phyloP scores from a whole-genome alignment of 202 grass and related monocot species.

The Bolboschoenoplectus hybrid region DNA sequence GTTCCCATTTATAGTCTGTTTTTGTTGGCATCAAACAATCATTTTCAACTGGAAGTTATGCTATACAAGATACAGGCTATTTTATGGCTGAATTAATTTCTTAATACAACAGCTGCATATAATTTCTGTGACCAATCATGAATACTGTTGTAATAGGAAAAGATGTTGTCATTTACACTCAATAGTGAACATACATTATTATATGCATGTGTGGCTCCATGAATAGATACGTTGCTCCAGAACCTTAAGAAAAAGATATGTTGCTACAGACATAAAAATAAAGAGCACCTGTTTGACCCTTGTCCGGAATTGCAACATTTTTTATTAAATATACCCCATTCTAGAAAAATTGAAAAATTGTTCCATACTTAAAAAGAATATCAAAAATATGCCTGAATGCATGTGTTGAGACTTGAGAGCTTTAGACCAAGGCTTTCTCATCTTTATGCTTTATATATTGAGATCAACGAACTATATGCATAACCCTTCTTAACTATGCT shows the following conservation, averaged over 20 bases:
- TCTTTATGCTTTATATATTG: background rate
- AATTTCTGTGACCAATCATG: background rate
- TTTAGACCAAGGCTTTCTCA: background rate
- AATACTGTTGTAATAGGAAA: constrained; percentile 27
- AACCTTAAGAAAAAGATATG: constrained; percentile 11
- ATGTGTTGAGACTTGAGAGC: background rate
- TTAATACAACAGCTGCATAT: background rate
- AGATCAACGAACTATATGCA: background rate
- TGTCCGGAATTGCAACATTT: background rate
- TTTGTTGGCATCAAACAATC: background rate
- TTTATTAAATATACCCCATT: background rate
- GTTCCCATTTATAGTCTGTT: background rate
- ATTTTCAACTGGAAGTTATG: background rate
- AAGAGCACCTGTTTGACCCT: background rate
- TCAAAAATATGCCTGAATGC: background rate
- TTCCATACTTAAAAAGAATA: background rate
- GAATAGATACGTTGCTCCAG: constrained; percentile 9
- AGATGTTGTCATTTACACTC: background rate
- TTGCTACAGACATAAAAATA: constrained; percentile 14
- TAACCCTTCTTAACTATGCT: background rate
- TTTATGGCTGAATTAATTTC: constrained; percentile 30
- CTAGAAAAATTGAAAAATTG: background rate
- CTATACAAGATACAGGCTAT: constrained; percentile 35
- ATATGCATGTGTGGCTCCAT: background rate
- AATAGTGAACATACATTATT: constrained; percentile 29